Evolutionary conservation across 371 early-diverging fungal species (phyloP).

Genomic region (Lichtheimia ramosa): DNA sequence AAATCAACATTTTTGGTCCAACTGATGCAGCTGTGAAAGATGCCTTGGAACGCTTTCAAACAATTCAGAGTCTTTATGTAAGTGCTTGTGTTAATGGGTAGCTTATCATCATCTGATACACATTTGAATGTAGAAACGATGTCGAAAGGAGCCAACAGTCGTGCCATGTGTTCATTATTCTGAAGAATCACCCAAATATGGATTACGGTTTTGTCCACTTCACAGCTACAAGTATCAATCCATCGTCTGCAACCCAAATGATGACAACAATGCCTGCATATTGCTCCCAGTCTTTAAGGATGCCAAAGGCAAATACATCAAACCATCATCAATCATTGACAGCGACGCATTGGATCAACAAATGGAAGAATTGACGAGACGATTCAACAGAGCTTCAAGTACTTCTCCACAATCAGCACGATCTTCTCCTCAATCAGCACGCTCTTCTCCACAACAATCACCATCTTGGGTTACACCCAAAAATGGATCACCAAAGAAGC

Average conservation of each 20-base stretch:
- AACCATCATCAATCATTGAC: constrained; percentile 11
- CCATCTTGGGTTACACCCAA: too few relatives aligned
- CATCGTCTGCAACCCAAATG: constrained; percentile 9
- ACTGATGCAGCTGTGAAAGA: constrained; percentile 17
- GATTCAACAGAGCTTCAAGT: not conserved
- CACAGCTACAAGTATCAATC: constrained; percentile 17
- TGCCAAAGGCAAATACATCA: constrained; percentile 15
- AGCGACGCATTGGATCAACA: not conserved
- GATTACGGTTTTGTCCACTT: constrained; percentile 28
- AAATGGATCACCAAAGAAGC: not conserved
- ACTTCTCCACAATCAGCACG: not conserved
- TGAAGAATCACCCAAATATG: constrained; percentile 13
- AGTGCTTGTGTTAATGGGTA: not conserved
- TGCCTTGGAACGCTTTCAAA: constrained; percentile 26
- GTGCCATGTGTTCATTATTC: constrained; percentile 40
- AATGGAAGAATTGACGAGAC: not conserved
- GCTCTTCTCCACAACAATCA: too few relatives aligned
- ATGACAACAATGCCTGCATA: constrained; percentile 18
- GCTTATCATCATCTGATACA: not conserved
- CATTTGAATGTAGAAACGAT: constrained; percentile 17
- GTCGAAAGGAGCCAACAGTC: constrained; percentile 3
- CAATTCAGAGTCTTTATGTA: constrained; percentile 35
- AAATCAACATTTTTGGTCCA: constrained; percentile 22
- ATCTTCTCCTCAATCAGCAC: too few relatives aligned
- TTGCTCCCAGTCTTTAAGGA: constrained; percentile 33